Percentiles rank a stretch among this genome's conserved stretches.
Evolutionary conservation across 176 grass and related monocot species (phyloP).

Genomic region (Lolium perenne): DNA sequence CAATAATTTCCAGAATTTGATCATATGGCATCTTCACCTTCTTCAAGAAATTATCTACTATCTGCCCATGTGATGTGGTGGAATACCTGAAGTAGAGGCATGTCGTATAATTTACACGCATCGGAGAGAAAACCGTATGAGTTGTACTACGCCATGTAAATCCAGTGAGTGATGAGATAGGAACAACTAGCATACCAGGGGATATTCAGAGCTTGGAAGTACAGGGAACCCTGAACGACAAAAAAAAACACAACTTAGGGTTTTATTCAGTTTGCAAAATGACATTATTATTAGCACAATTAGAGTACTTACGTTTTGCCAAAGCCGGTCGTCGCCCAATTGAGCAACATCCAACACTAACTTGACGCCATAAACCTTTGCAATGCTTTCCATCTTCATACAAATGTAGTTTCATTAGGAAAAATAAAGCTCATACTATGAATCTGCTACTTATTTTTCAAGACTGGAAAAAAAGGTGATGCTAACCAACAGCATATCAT

Average conservation of each 20-base stretch:
- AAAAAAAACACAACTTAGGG: slow-evolving; percentile 1
- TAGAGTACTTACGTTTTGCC: slow-evolving; percentile 65
- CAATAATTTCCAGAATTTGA: slow-evolving; percentile 67
- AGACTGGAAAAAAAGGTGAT: neutral
- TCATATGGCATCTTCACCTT: slow-evolving; percentile 68
- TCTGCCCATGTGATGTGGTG: slow-evolving; percentile 53
- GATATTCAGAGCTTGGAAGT: slow-evolving; percentile 67
- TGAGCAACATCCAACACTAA: slow-evolving; percentile 73
- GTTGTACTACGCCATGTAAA: neutral
- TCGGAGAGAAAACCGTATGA: neutral
- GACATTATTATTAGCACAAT: slow-evolving; percentile 5
- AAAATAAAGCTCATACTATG: neutral
- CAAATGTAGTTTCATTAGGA: slow-evolving; percentile 5
- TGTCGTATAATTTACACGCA: neutral
- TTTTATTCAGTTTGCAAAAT: slow-evolving; percentile 1
- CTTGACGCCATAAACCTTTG: slow-evolving; percentile 64
- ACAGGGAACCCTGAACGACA: slow-evolving; percentile 60
- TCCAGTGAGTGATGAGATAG: neutral
- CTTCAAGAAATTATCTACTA: slow-evolving; percentile 66
- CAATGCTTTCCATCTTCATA: slow-evolving; percentile 69
- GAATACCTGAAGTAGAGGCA: slow-evolving; percentile 64
- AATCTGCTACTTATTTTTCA: neutral
- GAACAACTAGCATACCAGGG: slow-evolving; percentile 61
- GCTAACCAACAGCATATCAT: neutral
- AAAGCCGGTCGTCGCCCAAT: slow-evolving; percentile 61